Evolutionary conservation across 2,329 filamentous ascomycete genomes (phyloP), one percentile per base, ranked within the genome.

Genomic region (Neofusicoccum sp.): DNA sequence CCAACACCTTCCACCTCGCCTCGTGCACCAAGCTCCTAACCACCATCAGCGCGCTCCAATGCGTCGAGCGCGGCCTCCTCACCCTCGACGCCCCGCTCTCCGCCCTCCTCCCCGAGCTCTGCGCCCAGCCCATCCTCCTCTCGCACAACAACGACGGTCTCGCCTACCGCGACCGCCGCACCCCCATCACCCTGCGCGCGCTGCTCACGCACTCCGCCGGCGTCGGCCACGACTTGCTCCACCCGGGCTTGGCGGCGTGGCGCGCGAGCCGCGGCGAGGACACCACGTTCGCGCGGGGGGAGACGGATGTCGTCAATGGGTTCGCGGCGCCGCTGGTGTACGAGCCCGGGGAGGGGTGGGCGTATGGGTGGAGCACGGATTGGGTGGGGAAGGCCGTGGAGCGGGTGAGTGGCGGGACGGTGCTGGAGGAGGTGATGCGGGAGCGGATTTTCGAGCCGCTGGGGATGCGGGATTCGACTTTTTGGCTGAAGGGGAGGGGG

Each of bases 191-290:
- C 0, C 60, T 73, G 2, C 63, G 69, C 3, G 72, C 73, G 24
- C 73, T 85, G 0, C 73, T 85, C 3, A 80, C 78, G 0, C 83
- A 85, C 66, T 79, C 80, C 0, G 70, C 75, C 5, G 83, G 83
- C 2, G 61, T 82, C 0, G 73, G 71, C 1, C 80, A 82, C 65
- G 79, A 81, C 44, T 38, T 72, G 11, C 67, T 70, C 14, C 74
- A 81, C 53, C 73, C 78, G 0, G 70, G 75, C 5, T 67, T 80
- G 1, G 59, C 64, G 0, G 72, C 70, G 14, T 84, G 79, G 79
- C 74, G 76, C 4, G 61, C 67, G n/a, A 69, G 67, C 6, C 65
- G 70, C 4, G 75, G 75, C 47, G n/a, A 61, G 65, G 38, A 58
- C 30, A 4, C 58, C 66, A 3, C 14, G 40, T 1, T 53, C 54